Percentiles rank a stretch among this genome's conserved stretches.
These are phyloP conservation scores for Pseudopithomyces chartarum DNA, from an alignment of 2,329 filamentous ascomycete species.

Conservation along the genomic window DNA sequence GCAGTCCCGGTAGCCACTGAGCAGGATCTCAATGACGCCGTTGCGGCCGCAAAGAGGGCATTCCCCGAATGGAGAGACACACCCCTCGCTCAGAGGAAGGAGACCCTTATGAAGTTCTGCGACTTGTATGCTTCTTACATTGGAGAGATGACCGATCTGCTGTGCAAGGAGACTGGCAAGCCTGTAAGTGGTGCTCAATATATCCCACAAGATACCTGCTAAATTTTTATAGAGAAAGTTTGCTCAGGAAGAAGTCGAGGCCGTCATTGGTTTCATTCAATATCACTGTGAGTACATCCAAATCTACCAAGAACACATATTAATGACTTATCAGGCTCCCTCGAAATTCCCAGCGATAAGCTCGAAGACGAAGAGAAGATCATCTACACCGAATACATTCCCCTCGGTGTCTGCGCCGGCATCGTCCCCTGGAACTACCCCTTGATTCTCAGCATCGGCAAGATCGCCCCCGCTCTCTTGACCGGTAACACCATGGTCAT, in stretches of 20 bases:
- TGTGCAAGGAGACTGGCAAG: conserved; percentile 45
- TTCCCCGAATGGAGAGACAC: conserved; percentile 53
- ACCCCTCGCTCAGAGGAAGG: conserved; percentile 40
- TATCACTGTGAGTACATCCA: conserved; percentile 36
- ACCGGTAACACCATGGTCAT: conserved; percentile 62
- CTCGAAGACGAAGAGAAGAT: conserved; percentile 53
- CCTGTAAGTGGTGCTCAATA: conserved; percentile 26
- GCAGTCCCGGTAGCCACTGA: conserved; percentile 56
- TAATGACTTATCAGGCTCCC: conserved; percentile 22
- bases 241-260: conserved; percentile 48
- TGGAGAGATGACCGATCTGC: conserved; percentile 36
- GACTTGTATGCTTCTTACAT: conserved; percentile 31
- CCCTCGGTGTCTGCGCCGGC: conserved; percentile 52
- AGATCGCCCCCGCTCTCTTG: conserved; percentile 62
- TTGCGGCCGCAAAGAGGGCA: conserved; percentile 54
- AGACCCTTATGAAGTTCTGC: conserved; percentile 31
- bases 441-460: conserved; percentile 57
- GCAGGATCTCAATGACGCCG: conserved; percentile 57
- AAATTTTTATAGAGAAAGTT: conserved; percentile 42
- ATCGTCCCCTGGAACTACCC: conserved; percentile 57
- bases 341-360: conserved; percentile 45
- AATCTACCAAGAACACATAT: not conserved
- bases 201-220: conserved; percentile 5
- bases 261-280: conserved; percentile 41
- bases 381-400: conserved; percentile 52